Evolutionary conservation across 768 basidiomycete species (phyloP), one percentile per base, ranked within the genome.

Genomic region (Lyophyllum shimeji): DNA sequence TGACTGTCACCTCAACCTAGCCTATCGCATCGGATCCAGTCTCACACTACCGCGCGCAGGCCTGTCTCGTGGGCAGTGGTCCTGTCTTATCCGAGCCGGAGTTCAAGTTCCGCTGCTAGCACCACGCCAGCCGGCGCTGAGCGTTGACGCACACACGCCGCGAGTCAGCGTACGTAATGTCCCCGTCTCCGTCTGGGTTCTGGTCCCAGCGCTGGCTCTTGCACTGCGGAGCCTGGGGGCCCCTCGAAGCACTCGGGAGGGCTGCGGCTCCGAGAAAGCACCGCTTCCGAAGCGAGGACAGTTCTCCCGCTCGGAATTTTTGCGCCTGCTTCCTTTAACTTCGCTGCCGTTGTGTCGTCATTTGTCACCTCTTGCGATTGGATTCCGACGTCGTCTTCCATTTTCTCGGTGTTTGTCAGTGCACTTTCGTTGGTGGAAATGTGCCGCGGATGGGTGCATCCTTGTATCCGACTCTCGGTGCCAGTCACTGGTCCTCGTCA

Each of bases 221-320:
- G 17, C 27, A 39, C 25, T 18, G 51, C 51, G 51, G 51, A 52
- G 43, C 51, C 51, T 52, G 52, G 8, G 52, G 21, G 52, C 5
- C 24, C 21, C 27, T 7, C 25, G 49, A 50, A 50, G 49, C 49
- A 27, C 49, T n/a, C n/a, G 49, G 49, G 34, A 40, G 34, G 49
- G 20, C 27, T 43, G 53, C 53, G 53, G 53, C 46, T 55, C 53
- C 53, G 53, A 55, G 40, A n/a, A 48, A 15, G 25, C 20, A 20
- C 53, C 53, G 53, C 53, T 53, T 47, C 53, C 53, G 53, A 46
- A 53, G n/a, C 25, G n/a, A 50, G 50, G 25, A n/a, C 25, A 7
- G 27, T 17, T 20, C 20, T 33, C 33, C 29, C 18, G 44, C 25
- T 45, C 25, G 18, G n/a, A 20, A 3, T 44, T 25, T 15, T 40